Evolutionary conservation across 495 filamentous ascomycete species (phyloP), one percentile per base, ranked within the genome.

Genomic region (Cairneyella variabilis): DNA sequence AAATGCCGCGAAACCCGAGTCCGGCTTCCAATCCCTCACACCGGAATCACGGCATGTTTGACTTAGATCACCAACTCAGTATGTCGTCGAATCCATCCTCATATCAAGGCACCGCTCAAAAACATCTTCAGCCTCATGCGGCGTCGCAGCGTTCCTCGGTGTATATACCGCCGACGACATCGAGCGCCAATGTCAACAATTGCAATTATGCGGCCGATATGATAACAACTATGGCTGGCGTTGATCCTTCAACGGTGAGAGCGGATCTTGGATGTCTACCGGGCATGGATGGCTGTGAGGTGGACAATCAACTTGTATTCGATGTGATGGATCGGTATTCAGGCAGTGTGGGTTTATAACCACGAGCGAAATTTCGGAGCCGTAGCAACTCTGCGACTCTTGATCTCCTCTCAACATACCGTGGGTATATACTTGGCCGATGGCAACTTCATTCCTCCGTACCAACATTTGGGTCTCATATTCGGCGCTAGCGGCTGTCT

Each of bases 271-370:
- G 62, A 25, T 64, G 62, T 39, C 20, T 57, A 32, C 56, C 58
- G 3, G 51, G 30, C 17, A 48, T 58, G 46, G 58, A 64, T 46
- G n/a, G n/a, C n/a, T 64, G 62, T 44, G 56, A 64, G 12, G 62
- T 64, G 2, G 62, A 64, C 40, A 61, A 64, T 40, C 52, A 59
- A 14, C 43, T 61, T 1, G 52, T 64, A 0, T 64, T 64, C 38
- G 53, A 61, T 30, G 58, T 64, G 2, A 61, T 64, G 49, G 58
- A 61, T 49, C 53, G 51, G 28, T 61, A 64, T 52, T 49, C 58
- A 4, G 51, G 47, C 2, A 48, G 39, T 46, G 27, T 50, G 16
- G 53, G 53, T 7, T 45, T 49, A 44, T 56, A 56, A 50, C 38
- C 30, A 44, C 52, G 21, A 53, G 44, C 0, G 44, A 34, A 32